Percentiles rank a stretch among this genome's conserved stretches.
phyloP scores from a whole-genome alignment of 164 flowering plant genomes.

The Berberis thunbergii region DNA sequence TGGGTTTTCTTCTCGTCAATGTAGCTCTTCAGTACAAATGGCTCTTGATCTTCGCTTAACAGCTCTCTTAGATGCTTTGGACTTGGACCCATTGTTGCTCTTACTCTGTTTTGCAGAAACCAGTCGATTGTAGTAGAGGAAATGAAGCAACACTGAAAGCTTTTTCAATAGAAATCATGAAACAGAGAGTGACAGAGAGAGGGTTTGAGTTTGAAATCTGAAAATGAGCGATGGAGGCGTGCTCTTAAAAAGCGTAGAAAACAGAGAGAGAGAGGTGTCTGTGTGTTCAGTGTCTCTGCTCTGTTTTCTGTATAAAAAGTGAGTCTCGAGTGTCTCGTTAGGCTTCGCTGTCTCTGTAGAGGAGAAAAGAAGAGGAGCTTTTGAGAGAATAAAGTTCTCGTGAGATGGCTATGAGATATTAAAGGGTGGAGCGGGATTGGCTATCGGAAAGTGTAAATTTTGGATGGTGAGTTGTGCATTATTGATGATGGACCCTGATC shows the following conservation, averaged over 20 bases:
- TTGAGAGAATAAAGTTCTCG: not conserved
- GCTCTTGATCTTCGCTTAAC: conserved; percentile 77
- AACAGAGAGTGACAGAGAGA: not conserved
- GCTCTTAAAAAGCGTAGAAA: not conserved
- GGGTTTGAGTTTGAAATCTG: conserved; percentile 1
- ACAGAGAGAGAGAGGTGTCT: conserved; percentile 1
- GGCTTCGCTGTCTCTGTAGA: not conserved
- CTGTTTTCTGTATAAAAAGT: too few species aligned
- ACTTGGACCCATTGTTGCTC: conserved; percentile 27
- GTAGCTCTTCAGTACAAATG: conserved; percentile 60
- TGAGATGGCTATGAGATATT: too few species aligned
- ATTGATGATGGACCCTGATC: too few species aligned
- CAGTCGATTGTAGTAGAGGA: too few species aligned
- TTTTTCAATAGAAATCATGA: not conserved
- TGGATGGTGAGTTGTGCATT: too few species aligned
- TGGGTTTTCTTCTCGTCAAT: conserved; percentile 26
- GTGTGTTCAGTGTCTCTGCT: too few species aligned
- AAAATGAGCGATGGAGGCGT: not conserved
- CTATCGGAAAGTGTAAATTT: too few species aligned
- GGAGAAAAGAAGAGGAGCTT: not conserved
- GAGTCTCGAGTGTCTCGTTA: not conserved
- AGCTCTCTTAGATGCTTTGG: conserved; percentile 51
- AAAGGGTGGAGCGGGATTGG: too few species aligned
- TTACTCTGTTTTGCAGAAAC: too few species aligned
- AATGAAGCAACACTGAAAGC: too few species aligned